A percentile compares a stretch with the other conserved stretches of the same genome.
phyloP scores from a whole-genome alignment of 2,329 filamentous ascomycete species.

The Penicillium nordicum region DNA sequence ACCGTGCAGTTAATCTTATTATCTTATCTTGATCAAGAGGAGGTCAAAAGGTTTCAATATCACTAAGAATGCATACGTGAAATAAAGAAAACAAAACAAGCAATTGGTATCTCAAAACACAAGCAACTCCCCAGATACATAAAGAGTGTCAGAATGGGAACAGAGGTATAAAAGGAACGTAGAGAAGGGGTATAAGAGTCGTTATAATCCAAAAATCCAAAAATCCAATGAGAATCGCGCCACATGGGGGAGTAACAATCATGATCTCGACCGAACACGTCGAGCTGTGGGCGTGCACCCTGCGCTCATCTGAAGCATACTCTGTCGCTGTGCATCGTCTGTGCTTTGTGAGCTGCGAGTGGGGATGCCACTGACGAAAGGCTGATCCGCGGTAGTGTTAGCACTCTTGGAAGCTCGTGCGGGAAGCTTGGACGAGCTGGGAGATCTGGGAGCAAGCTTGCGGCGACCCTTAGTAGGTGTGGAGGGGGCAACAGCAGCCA shows the following conservation, averaged over 20 bases:
- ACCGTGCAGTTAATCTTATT: constrained; percentile 10
- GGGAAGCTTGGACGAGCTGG: constrained; percentile 20
- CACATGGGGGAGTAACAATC: constrained; percentile 6
- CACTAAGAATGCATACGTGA: background rate
- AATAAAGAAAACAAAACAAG: background rate
- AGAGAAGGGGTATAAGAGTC: background rate
- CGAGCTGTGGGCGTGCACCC: constrained; percentile 37
- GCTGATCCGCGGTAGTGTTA: constrained; percentile 1
- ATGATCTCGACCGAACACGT: constrained; percentile 31
- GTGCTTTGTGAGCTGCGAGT: constrained; percentile 18
- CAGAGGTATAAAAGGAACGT: background rate
- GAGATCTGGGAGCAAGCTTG: constrained; percentile 36
- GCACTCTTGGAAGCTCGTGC: constrained; percentile 20
- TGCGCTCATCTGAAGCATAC: constrained; percentile 31
- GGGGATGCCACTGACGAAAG: constrained; percentile 21
- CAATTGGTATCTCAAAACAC: constrained; percentile 17
- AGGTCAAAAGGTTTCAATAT: background rate
- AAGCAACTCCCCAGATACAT: constrained; percentile 3
- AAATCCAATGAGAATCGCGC: background rate
- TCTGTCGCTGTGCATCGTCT: constrained; percentile 20
- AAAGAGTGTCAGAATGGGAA: constrained; percentile 5
- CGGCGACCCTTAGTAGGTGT: constrained; percentile 32
- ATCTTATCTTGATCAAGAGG: constrained; percentile 11
- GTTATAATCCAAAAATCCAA: background rate
- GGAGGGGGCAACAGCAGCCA: constrained; percentile 16